Evolutionary conservation across 345 rosid species (phyloP).

Genomic region (Euphorbia peplus): DNA sequence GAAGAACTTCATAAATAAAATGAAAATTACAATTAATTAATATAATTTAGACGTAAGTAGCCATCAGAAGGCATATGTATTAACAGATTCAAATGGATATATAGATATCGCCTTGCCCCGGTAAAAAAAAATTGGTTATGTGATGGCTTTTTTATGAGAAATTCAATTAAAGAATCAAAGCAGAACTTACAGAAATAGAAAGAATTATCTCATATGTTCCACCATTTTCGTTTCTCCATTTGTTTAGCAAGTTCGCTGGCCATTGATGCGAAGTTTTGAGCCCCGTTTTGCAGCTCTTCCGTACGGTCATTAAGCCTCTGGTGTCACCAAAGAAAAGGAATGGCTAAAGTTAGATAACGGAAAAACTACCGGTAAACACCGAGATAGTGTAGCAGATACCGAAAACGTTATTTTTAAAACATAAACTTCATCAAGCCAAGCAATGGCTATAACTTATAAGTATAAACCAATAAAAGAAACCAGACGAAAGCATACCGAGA

Average conservation of each 20-base stretch:
- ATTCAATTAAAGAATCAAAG: not conserved
- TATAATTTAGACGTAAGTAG: not conserved
- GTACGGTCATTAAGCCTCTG: constrained; percentile 67
- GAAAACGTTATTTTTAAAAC: too few species aligned
- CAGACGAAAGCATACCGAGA: constrained; percentile 45
- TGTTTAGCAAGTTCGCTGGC: constrained; percentile 72
- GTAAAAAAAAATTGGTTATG: not conserved
- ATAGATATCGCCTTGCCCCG: not conserved
- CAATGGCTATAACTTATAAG: not conserved
- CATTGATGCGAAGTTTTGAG: constrained; percentile 72
- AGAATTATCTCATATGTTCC: constrained; percentile 56
- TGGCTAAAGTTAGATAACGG: not conserved
- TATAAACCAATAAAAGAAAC: too few species aligned
- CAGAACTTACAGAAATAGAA: not conserved
- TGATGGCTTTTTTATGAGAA: not conserved
- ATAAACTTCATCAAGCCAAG: not conserved
- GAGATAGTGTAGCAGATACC: too few species aligned
- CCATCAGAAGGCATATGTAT: too few species aligned
- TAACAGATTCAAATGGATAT: not conserved
- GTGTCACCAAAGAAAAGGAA: constrained; percentile 7
- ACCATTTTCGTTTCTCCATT: constrained; percentile 94
- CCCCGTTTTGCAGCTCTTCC: constrained; percentile 72
- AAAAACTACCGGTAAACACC: too few species aligned
- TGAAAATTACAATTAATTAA: not conserved
- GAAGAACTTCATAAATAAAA: too few species aligned